Conservation (phyloP, 768 basidiomycete genomes). For the Lanmaoa pseudosensibilis region DNA sequence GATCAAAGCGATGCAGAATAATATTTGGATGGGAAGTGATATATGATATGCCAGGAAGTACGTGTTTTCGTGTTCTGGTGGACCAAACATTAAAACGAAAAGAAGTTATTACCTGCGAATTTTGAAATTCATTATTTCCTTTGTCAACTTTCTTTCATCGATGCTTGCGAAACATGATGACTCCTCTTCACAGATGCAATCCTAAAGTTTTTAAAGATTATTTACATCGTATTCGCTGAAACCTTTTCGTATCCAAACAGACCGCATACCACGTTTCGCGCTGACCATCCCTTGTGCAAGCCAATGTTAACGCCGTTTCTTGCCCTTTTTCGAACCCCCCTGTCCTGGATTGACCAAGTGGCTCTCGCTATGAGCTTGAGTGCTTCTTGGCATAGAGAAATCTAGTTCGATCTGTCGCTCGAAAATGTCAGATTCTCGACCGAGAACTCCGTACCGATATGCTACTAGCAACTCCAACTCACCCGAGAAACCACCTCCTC, state of each 20-base stretch:
- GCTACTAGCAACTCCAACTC: neutral
- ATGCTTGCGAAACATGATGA: neutral
- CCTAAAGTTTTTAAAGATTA: neutral
- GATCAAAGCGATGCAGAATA: slow-evolving; percentile 66
- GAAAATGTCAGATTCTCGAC: neutral
- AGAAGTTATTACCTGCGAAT: neutral
- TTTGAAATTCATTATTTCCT: neutral
- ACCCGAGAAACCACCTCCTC: slow-evolving; percentile 17
- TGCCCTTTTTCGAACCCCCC: neutral
- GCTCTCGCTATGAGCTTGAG: no score
- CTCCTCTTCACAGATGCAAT: neutral
- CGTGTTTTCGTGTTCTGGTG: neutral
- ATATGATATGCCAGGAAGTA: neutral
- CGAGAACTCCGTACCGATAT: no score
- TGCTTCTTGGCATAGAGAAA: neutral
- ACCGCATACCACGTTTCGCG: neutral
- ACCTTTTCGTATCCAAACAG: neutral
- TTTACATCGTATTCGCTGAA: neutral
- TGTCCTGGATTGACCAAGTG: neutral
- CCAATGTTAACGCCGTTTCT: neutral
- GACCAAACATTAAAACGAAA: neutral
- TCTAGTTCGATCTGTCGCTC: slow-evolving; percentile 3
- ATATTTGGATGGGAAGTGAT: neutral
- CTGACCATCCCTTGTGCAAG: neutral
- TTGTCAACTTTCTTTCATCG: neutral